A percentile compares a stretch with the other conserved stretches of the same genome.
These are phyloP conservation scores for Fraxinus velutina DNA, from an alignment of 305 asterid species.

Conservation along the genomic window DNA sequence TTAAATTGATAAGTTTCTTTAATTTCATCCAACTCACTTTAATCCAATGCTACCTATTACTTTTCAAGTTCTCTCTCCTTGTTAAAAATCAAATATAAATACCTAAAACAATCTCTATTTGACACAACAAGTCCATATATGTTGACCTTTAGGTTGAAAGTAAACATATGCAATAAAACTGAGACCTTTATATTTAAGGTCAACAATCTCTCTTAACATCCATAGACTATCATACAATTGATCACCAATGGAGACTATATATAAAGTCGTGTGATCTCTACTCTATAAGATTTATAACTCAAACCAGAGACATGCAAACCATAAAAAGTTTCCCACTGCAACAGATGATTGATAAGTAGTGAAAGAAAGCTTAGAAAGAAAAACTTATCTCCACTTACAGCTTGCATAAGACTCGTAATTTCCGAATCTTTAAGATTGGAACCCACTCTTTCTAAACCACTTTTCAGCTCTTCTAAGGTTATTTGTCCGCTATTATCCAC, in stretches of 20 bases:
- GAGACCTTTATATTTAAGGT: neutral
- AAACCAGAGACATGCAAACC: neutral
- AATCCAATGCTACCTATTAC: neutral
- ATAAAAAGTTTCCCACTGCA: neutral
- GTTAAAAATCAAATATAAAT: neutral
- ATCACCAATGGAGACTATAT: neutral
- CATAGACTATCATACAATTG: neutral
- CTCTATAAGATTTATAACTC: neutral
- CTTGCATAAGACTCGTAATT: conserved; percentile 58
- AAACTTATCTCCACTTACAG: conserved; percentile 47
- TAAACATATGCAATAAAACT: neutral
- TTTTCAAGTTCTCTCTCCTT: neutral
- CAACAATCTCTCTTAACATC: neutral
- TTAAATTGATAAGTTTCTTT: neutral
- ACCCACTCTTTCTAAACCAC: conserved; percentile 65
- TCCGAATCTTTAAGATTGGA: conserved; percentile 66
- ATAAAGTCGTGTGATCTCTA: neutral
- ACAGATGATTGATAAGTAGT: neutral
- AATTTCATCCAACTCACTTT: neutral
- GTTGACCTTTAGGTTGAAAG: neutral
- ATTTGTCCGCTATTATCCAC: conserved; percentile 75
- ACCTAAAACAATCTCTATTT: neutral
- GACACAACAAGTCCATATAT: neutral
- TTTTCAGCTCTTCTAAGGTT: conserved; percentile 72
- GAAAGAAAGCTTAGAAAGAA: neutral